Conservation (phyloP, 257 asterid genomes). For the Petunia secreta region DNA sequence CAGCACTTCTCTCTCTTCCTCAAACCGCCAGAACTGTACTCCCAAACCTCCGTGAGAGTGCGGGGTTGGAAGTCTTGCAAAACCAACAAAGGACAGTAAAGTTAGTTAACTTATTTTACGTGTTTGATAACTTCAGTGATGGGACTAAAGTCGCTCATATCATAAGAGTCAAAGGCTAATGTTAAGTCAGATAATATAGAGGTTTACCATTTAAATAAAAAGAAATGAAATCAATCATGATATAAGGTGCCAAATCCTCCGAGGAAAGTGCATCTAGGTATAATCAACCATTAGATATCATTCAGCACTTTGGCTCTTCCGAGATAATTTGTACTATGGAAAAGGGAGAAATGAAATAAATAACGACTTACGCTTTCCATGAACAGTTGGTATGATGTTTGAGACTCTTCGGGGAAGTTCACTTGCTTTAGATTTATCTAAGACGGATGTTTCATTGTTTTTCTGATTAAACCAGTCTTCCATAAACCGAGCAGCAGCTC, state of each 20-base stretch:
- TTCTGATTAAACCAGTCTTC: constrained; percentile 92
- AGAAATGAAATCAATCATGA: background rate
- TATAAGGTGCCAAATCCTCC: background rate
- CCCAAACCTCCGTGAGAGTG: background rate
- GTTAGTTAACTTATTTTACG: background rate
- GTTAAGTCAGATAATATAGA: background rate
- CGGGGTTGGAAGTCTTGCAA: background rate
- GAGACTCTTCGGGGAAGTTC: constrained; percentile 78
- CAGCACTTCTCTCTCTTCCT: background rate
- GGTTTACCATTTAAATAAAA: background rate
- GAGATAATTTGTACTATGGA: constrained; percentile 16
- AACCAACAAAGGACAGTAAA: background rate
- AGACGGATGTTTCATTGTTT: constrained; percentile 38
- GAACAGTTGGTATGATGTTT: constrained; percentile 64
- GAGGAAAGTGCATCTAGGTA: constrained; percentile 10
- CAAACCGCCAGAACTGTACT: constrained; percentile 11
- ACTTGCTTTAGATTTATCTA: constrained; percentile 31
- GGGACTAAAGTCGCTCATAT: background rate
- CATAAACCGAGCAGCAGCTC: constrained; percentile 98
- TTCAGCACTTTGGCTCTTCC: background rate
- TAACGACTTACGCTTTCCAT: constrained; percentile 61
- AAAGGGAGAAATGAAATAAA: constrained; percentile 17
- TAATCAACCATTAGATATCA: background rate
- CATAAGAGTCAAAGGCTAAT: background rate
- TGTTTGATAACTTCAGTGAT: background rate